phyloP scores from a whole-genome alignment of 106 monocot species.

The Allium fistulosum region DNA sequence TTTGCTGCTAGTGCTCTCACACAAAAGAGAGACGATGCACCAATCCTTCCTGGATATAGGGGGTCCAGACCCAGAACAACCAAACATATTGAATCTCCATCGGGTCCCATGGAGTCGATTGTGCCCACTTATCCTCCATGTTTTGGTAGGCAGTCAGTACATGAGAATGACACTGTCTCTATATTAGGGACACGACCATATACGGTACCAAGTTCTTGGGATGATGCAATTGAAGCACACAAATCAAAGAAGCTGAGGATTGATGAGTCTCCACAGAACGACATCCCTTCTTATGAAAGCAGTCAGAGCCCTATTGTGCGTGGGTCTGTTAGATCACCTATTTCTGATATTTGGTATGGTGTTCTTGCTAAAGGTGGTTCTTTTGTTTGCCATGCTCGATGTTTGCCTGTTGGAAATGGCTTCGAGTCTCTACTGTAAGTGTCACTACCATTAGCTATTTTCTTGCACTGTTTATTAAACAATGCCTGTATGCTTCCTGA shows the following conservation, averaged over 20 bases:
- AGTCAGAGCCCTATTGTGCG: conserved; percentile 31
- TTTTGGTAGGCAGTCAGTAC: too few species aligned
- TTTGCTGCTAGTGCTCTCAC: conserved; percentile 49
- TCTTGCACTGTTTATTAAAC: background rate
- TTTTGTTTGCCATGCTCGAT: conserved; percentile 82
- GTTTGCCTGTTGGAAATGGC: conserved; percentile 76
- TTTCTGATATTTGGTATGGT: conserved; percentile 69
- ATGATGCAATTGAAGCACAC: conserved; percentile 45
- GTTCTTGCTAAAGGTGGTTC: conserved; percentile 87
- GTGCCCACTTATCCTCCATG: conserved; percentile 17
- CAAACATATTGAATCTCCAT: conserved; percentile 32
- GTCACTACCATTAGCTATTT: background rate
- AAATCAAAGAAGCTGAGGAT: conserved; percentile 67
- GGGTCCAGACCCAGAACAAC: conserved; percentile 31
- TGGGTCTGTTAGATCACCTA: conserved; percentile 17
- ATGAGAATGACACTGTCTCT: too few species aligned
- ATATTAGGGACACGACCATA: background rate
- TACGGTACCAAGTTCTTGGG: conserved; percentile 19
- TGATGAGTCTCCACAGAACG: conserved; percentile 27
- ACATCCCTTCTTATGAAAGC: conserved; percentile 14
- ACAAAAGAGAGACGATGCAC: conserved; percentile 18
- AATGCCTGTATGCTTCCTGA: too few species aligned
- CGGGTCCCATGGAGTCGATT: conserved; percentile 31
- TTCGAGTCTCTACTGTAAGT: conserved; percentile 57
- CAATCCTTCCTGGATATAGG: conserved; percentile 21